These are phyloP conservation scores for Macaranga tanarius DNA, from an alignment of 441 rosid species.

Conservation along the genomic window DNA sequence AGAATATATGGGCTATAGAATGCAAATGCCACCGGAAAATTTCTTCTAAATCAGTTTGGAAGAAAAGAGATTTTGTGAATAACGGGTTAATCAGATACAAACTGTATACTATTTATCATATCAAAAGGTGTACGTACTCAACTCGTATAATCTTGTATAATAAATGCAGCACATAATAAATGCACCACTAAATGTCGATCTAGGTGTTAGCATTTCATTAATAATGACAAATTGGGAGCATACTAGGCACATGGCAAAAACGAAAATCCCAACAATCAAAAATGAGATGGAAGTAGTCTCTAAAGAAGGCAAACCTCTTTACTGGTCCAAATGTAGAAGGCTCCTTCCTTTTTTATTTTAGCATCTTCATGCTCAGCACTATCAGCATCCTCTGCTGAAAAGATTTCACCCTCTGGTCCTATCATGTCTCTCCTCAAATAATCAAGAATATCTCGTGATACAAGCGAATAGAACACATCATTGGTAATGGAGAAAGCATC, in stretches of 20 bases:
- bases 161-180: background rate
- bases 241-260: background rate
- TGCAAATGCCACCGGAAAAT: background rate
- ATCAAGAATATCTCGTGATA: constrained; percentile 76
- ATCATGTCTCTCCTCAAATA: constrained; percentile 94
- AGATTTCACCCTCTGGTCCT: constrained; percentile 77
- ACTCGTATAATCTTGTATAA: background rate
- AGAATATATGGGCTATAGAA: background rate
- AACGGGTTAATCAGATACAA: background rate
- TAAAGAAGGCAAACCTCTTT: constrained; percentile 53
- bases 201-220: background rate
- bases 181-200: background rate
- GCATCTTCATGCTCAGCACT: constrained; percentile 74
- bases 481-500: constrained; percentile 73
- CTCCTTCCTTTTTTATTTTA: constrained; percentile 77
- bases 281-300: background rate
- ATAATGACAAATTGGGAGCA: background rate
- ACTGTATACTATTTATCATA: background rate
- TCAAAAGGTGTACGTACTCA: background rate
- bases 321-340: constrained; percentile 79
- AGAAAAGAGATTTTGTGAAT: too few species aligned
- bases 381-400: constrained; percentile 98
- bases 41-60: background rate
- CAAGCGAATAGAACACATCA: constrained; percentile 59
- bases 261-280: constrained; percentile 1